phyloP scores from a whole-genome alignment of 176 grass and related monocot genomes.

The Miscanthus lutarioriparius region DNA sequence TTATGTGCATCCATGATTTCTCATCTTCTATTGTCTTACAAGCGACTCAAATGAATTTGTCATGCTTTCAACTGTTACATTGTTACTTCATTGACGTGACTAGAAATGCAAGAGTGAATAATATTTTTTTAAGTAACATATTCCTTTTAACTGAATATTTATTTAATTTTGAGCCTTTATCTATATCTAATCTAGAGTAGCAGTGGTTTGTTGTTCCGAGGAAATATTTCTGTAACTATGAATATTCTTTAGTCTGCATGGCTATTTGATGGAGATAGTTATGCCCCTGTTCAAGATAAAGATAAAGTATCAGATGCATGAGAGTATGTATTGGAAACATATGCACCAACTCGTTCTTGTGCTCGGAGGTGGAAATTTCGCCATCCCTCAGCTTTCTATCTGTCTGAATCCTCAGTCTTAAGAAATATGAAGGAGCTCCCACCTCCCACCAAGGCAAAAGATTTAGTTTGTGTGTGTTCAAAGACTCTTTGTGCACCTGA shows the following conservation, averaged over 20 bases:
- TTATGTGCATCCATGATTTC: slow-evolving; percentile 21
- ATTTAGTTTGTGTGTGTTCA: not conserved
- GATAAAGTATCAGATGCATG: not conserved
- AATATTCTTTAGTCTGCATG: not conserved
- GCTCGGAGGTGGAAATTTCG: not conserved
- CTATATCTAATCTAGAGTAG: not conserved
- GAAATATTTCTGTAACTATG: slow-evolving; percentile 25
- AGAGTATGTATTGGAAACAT: not conserved
- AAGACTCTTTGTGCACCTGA: not conserved
- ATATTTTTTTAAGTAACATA: not conserved
- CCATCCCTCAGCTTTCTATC: not conserved
- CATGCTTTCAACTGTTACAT: slow-evolving; percentile 25
- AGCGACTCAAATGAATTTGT: not conserved
- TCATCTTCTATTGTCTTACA: slow-evolving; percentile 19
- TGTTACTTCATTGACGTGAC: not conserved
- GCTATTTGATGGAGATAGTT: not conserved
- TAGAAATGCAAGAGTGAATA: not conserved
- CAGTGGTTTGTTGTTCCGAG: slow-evolving; percentile 23
- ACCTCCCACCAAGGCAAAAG: not conserved
- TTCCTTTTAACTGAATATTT: not conserved
- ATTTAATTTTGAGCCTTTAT: slow-evolving; percentile 11
- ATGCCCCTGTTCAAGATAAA: not conserved
- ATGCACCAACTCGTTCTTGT: not conserved
- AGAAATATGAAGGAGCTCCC: not conserved
- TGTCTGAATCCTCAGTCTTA: not conserved